Percentiles rank a stretch among this genome's conserved stretches.
Evolutionary conservation across 2,329 filamentous ascomycete genomes (phyloP).

Genomic region (Fusarium mexicanum): DNA sequence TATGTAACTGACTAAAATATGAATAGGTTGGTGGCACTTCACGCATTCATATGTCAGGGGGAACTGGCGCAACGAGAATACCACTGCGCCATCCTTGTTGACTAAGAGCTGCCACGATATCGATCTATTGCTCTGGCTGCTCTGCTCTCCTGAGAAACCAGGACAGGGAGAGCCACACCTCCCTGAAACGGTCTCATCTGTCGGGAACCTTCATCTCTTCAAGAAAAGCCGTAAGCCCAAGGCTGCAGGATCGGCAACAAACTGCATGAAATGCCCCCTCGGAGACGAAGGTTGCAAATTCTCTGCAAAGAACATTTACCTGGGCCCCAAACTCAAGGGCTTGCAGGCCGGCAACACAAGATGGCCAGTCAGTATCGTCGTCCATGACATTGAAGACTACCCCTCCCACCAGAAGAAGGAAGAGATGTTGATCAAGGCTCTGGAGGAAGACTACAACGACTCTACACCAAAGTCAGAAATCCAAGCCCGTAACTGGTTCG

Average conservation of each 20-base stretch:
- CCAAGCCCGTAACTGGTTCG: conserved; percentile 77
- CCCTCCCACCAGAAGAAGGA: conserved; percentile 54
- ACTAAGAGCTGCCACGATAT: conserved; percentile 98
- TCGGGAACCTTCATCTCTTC: conserved; percentile 82
- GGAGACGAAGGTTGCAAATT: conserved; percentile 81
- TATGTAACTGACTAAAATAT: neutral
- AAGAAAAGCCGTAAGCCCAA: conserved; percentile 78
- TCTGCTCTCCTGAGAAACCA: conserved; percentile 73
- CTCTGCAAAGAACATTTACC: conserved; percentile 85
- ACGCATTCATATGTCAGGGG: conserved; percentile 89
- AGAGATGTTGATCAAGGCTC: conserved; percentile 54
- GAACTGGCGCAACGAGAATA: conserved; percentile 88
- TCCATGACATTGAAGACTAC: conserved; percentile 89
- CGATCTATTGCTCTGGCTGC: conserved; percentile 89
- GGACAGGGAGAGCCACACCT: conserved; percentile 69
- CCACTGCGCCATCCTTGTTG: conserved; percentile 81
- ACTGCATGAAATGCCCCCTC: conserved; percentile 78
- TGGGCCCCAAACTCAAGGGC: conserved; percentile 69
- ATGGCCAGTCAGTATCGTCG: conserved; percentile 91
- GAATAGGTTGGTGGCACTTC: conserved; percentile 91
- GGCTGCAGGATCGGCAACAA: conserved; percentile 79
- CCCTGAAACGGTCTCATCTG: conserved; percentile 78
- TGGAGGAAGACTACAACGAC: conserved; percentile 64
- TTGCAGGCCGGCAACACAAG: conserved; percentile 71
- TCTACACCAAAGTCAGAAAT: conserved; percentile 59